Conservation (phyloP, 1,284 basidiomycete genomes). For the Ganoderma sp. region DNA sequence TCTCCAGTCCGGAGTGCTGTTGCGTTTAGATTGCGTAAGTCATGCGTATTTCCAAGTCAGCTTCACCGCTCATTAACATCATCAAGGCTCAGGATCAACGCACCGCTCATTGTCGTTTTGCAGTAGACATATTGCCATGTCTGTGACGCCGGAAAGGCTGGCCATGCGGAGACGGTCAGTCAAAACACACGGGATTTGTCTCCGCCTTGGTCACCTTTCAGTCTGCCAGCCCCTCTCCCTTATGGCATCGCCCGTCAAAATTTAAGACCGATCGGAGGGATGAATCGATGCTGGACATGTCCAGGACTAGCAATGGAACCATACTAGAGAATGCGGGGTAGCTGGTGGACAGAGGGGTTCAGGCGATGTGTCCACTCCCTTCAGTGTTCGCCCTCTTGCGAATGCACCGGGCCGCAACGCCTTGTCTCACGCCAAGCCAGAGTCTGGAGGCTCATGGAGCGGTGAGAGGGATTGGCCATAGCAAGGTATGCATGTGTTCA, state of each 20-base stretch:
- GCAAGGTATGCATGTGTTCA: constrained; percentile 23
- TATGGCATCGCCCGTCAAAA: background rate
- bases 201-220: background rate
- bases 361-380: background rate
- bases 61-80: background rate
- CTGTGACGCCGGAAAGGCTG: background rate
- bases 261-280: background rate
- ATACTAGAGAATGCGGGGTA: background rate
- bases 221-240: background rate
- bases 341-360: background rate
- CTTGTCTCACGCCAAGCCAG: constrained; percentile 13
- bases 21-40: background rate
- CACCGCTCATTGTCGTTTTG: constrained; percentile 1
- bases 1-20: background rate
- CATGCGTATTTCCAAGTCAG: background rate
- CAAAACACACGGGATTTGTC: background rate
- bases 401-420: background rate
- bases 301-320: background rate
- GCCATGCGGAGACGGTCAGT: background rate
- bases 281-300: background rate
- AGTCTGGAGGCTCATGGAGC: background rate
- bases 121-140: background rate
- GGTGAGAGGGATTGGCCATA: constrained; percentile 30
- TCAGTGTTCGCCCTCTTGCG: background rate
- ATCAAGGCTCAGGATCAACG: background rate